Evolutionary conservation across 2,329 filamentous ascomycete genomes (phyloP).

Genomic region (Leptographium procerum): DNA sequence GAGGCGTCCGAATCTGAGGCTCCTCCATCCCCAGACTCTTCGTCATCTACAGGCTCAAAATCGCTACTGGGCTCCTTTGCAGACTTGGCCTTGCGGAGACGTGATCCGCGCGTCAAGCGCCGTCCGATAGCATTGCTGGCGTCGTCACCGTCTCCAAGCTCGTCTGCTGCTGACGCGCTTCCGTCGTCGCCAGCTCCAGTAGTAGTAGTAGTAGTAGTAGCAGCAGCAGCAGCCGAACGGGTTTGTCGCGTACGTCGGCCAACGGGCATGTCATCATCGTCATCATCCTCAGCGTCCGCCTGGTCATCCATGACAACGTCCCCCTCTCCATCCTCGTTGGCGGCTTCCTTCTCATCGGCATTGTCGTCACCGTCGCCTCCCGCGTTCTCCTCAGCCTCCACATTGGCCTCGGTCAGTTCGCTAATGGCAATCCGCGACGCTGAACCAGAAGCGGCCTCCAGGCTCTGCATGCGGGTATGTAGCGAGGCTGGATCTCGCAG

Average conservation of each 20-base stretch:
- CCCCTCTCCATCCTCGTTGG: not conserved
- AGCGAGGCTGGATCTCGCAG: not conserved
- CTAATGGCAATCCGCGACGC: not conserved
- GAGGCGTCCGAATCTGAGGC: conserved; percentile 23
- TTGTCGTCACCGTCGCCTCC: conserved; percentile 1
- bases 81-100: conserved; percentile 31
- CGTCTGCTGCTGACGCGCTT: not conserved
- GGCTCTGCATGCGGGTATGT: not conserved
- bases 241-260: conserved; percentile 24
- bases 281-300: conserved; percentile 27
- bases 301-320: conserved; percentile 11
- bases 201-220: not conserved
- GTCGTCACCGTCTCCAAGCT: conserved; percentile 11
- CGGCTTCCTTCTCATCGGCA: not conserved
- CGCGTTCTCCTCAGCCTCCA: not conserved
- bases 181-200: conserved; percentile 4
- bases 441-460: not conserved
- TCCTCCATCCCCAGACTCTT: conserved; percentile 46
- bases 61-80: conserved; percentile 46
- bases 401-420: not conserved
- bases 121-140: conserved; percentile 16
- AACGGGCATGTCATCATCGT: conserved; percentile 21
- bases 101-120: conserved; percentile 36
- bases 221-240: conserved; percentile 8
- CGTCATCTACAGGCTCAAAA: conserved; percentile 49